phyloP scores from a whole-genome alignment of 495 filamentous ascomycete species.

The Delitschia confertaspora region DNA sequence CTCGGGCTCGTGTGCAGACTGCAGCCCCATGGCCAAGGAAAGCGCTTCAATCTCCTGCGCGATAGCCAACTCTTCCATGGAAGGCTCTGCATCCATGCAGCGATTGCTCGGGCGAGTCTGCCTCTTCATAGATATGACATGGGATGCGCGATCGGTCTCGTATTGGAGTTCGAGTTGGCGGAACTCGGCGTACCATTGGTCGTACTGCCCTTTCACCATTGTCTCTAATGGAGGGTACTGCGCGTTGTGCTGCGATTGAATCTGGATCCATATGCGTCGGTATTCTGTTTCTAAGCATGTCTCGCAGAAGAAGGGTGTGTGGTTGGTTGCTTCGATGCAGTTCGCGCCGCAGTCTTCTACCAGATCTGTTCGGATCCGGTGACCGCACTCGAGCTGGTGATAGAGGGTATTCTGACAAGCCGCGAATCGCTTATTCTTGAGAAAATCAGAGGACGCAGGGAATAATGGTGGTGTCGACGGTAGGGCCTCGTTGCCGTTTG shows the following conservation, averaged over 20 bases:
- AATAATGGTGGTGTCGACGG: not conserved
- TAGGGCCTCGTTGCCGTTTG: not conserved
- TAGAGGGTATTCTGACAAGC: conserved; percentile 17
- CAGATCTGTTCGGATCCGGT: conserved; percentile 20
- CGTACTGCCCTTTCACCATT: conserved; percentile 20
- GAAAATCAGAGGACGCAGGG: not conserved
- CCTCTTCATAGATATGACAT: conserved; percentile 6
- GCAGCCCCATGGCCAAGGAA: conserved; percentile 6
- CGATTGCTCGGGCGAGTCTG: conserved; percentile 13
- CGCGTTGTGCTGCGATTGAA: conserved; percentile 10
- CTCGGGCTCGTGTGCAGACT: not conserved
- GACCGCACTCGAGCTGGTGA: conserved; percentile 20
- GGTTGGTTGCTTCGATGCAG: conserved; percentile 10
- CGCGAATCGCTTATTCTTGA: conserved; percentile 10
- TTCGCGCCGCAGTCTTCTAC: conserved; percentile 23
- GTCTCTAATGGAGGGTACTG: conserved; percentile 6
- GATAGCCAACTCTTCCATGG: conserved; percentile 9
- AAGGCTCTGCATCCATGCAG: conserved; percentile 6
- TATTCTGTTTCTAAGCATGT: conserved; percentile 12
- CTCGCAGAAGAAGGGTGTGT: conserved; percentile 20
- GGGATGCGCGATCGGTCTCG: conserved; percentile 4
- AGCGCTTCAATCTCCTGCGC: conserved; percentile 14
- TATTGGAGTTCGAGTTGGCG: conserved; percentile 10
- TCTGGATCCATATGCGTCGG: conserved; percentile 6
- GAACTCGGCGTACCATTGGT: conserved; percentile 16